Conservation (phyloP, 371 early-diverging fungal species). For the Mucor sp. region DNA sequence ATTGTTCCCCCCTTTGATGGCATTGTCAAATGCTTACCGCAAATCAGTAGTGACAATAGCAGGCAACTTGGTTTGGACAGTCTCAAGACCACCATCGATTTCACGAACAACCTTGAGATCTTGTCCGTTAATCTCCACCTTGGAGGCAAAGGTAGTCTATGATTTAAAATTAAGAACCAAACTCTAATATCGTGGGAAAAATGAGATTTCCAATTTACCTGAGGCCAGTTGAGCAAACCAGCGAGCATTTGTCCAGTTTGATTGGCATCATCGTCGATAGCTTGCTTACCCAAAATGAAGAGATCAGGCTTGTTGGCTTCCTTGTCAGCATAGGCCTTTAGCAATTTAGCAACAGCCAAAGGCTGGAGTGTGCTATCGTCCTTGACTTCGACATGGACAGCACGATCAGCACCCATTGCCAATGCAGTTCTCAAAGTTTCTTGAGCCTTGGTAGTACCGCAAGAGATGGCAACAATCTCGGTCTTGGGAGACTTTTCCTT, state of each 20-base stretch:
- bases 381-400: constrained; percentile 90
- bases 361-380: constrained; percentile 79
- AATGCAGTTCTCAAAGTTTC: constrained; percentile 96
- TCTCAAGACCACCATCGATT: constrained; percentile 97
- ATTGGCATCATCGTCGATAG: constrained; percentile 96
- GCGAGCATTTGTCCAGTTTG: constrained; percentile 99
- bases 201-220: constrained; percentile 56
- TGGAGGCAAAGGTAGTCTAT: constrained; percentile 95
- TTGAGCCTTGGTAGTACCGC: constrained; percentile 89
- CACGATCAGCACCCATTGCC: constrained; percentile 98
- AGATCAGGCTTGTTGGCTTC: constrained; percentile 87
- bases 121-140: constrained; percentile 81
- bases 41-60: constrained; percentile 97
- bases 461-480: constrained; percentile 88
- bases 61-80: constrained; percentile 82
- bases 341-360: constrained; percentile 89
- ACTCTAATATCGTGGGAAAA: constrained; percentile 12
- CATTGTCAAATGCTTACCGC: constrained; percentile 62
- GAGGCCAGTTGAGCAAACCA: constrained; percentile 93
- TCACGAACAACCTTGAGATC: constrained; percentile 88
- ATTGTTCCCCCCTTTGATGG: neutral
- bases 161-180: constrained; percentile 8
- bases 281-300: constrained; percentile 97
- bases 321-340: constrained; percentile 86
- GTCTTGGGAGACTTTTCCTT: constrained; percentile 80